These are phyloP conservation scores for Barbatosphaeria neglecta DNA, from an alignment of 495 filamentous ascomycete genomes.

Conservation along the genomic window DNA sequence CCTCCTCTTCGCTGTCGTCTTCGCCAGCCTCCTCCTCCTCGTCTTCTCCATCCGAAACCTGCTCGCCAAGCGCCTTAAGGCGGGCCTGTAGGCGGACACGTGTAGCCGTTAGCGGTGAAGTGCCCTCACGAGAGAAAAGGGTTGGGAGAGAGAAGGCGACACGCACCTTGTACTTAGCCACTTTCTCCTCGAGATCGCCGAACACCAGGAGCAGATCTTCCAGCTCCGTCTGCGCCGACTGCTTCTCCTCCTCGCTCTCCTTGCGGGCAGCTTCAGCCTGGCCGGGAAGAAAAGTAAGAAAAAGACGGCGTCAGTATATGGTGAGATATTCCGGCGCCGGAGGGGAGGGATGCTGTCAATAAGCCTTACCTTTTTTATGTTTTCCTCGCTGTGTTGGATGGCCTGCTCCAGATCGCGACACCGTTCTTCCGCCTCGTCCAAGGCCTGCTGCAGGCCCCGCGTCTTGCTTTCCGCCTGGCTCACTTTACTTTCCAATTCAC, in stretches of 20 bases:
- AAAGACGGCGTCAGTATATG: background rate
- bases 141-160: background rate
- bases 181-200: conserved; percentile 81
- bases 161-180: conserved; percentile 66
- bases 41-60: conserved; percentile 69
- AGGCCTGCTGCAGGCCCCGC: conserved; percentile 3
- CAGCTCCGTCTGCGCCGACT: conserved; percentile 54
- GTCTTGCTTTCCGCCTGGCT: conserved; percentile 5
- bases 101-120: conserved; percentile 13
- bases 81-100: conserved; percentile 42
- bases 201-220: conserved; percentile 83
- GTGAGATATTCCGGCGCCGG: too few relatives aligned
- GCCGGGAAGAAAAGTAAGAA: background rate
- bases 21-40: conserved; percentile 55
- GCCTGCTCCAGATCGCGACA: conserved; percentile 4
- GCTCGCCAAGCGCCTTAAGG: conserved; percentile 59
- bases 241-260: conserved; percentile 53
- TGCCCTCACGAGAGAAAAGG: background rate
- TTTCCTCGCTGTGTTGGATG: conserved; percentile 13
- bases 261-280: conserved; percentile 24
- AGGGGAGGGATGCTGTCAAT: too few relatives aligned
- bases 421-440: conserved; percentile 2
- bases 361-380: conserved; percentile 9
- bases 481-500: conserved; percentile 5
- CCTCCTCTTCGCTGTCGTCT: conserved; percentile 42